A percentile compares a stretch with the other conserved stretches of the same genome.
Conservation (phyloP, 805 yeast genomes). For the Nakazawaea wickerhamii region DNA sequence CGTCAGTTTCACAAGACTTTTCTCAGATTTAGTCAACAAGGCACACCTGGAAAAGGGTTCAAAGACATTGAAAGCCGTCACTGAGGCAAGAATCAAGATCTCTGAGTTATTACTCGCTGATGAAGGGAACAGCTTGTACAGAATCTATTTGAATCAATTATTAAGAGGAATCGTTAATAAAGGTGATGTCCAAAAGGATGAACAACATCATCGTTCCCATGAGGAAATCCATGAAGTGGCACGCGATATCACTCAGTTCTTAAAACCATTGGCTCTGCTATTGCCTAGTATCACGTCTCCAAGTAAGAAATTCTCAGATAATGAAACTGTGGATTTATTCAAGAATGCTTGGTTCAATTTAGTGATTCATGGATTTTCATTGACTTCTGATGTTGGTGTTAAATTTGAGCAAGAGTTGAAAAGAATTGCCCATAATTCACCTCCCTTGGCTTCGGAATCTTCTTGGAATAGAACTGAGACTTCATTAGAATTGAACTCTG, state of each 20-base stretch:
- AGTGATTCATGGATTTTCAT: constrained; percentile 85
- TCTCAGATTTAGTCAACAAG: constrained; percentile 42
- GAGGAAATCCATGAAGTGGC: constrained; percentile 66
- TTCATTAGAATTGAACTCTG: constrained; percentile 86
- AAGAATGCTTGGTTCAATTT: constrained; percentile 92
- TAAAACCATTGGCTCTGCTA: constrained; percentile 71
- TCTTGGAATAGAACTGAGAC: constrained; percentile 85
- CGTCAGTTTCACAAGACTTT: constrained; percentile 50
- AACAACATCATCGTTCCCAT: constrained; percentile 75
- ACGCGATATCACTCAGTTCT: constrained; percentile 54
- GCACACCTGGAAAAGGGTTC: constrained; percentile 35
- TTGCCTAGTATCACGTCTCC: constrained; percentile 46
- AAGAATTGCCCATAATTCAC: constrained; percentile 79
- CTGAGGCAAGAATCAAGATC: constrained; percentile 45
- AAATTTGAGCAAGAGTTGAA: constrained; percentile 45
- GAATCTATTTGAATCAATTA: constrained; percentile 57
- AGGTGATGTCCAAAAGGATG: constrained; percentile 68
- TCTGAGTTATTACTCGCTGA: constrained; percentile 32
- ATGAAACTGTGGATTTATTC: constrained; percentile 52
- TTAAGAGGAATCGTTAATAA: constrained; percentile 61
- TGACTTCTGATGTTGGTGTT: constrained; percentile 47
- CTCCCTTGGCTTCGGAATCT: constrained; percentile 78
- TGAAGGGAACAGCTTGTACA: constrained; percentile 35
- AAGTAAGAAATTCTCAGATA: constrained; percentile 37
- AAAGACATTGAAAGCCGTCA: constrained; percentile 32